Evolutionary conservation across 768 basidiomycete species (phyloP), one percentile per base, ranked within the genome.

Genomic region (Coprinopsis sp.): DNA sequence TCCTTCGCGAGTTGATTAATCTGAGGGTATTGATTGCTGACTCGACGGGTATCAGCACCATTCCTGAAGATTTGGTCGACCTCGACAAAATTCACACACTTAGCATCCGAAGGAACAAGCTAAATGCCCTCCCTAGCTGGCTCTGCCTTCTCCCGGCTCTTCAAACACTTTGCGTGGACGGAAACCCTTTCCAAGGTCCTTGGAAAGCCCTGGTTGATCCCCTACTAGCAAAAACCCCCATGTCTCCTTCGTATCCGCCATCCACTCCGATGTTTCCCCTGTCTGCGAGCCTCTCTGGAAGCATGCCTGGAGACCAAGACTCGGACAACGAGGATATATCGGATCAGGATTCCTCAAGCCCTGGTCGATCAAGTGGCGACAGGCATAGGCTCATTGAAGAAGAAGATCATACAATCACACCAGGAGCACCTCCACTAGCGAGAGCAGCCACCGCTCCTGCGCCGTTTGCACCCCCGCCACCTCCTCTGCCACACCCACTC

Each of bases 11-110:
- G 48, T 73, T 97, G 23, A 65, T 70, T 5, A 81, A 82, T 52
- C 78, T 98, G 39, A 82, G 87, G 28, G 87, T 98, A 48, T 76
- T 98, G 60, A 89, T 92, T 46, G 89, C 91, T n/a, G 95, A 99
- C 66, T 77, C 81, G 2, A 97, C 91, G 49, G 87, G 87, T 25
- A 80, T 97, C 53, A 67, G 66, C 47, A 83, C 80, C 3, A 67
- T 99, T 8, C 91, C 94, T 3, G 76, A 82, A 43, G 74, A 84
- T 19, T 73, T 98, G 31, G 77, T 73, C 22, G 73, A 80, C 34
- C 77, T 97, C 12, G 80, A 82, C 53, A 82, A 79, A 55, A 73
- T 99, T 28, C 92, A 96, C 61, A 94, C 92, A 10, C 77, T 91
- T 55, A 93, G 92, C 59, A 66, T 95, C 45, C 82, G 94, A 37